Base-by-base conservation (phyloP, 2,329 filamentous ascomycete species). In the Chrysoporthe puriensis region DNA sequence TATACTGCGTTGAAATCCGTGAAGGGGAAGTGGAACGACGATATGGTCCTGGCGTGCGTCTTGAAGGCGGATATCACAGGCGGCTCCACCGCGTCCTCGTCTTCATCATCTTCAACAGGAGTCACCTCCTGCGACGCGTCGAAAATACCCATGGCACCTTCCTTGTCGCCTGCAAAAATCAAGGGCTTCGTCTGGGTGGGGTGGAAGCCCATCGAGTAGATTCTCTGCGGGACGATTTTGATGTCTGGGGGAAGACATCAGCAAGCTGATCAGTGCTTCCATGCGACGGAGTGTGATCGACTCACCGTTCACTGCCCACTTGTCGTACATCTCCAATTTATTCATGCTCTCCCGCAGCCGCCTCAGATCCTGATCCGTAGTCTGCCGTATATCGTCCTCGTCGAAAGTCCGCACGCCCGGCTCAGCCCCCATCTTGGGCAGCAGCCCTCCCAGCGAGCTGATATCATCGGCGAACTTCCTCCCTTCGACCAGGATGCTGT, bases 151-250 rank as follows among this genome's bases (percentile, higher is more conserved):
- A 98, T 84, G 34, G 93, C 92, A 1, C 96, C 95, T 71, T 96
- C 86, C 77, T 99, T 99, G 74, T 99, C 96, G 13, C 95, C 95
- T 0, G 95, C 95, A 76, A 99, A 96, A 1, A 98, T 86, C 2
- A 99, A 83, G 0, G 94, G 89, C 74, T 98, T 98, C 2, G 94
- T 89, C 67, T 89, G 84, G 0, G 90, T 94, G 0, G 96, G 96
- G 74, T 99, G 96, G 73, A 99, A 95, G 0, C 90, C 89, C 73
- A 98, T 88, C 0, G 92, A 86, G 75, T 98, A 99, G 16, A 97
- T 86, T 64, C 95, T 83, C 72, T 97, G 93, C 0, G 94, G 94
- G 0, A 92, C 95, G 61, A 97, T 90, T 76, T 97, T 98, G 74
- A 97, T 96, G 64, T 92, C 92, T 93, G 72, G 1, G 16, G 11